Percentiles rank a stretch among this genome's conserved stretches.
These are phyloP conservation scores for Lactifluus piperatus DNA, from an alignment of 768 basidiomycete genomes.

Conservation along the genomic window DNA sequence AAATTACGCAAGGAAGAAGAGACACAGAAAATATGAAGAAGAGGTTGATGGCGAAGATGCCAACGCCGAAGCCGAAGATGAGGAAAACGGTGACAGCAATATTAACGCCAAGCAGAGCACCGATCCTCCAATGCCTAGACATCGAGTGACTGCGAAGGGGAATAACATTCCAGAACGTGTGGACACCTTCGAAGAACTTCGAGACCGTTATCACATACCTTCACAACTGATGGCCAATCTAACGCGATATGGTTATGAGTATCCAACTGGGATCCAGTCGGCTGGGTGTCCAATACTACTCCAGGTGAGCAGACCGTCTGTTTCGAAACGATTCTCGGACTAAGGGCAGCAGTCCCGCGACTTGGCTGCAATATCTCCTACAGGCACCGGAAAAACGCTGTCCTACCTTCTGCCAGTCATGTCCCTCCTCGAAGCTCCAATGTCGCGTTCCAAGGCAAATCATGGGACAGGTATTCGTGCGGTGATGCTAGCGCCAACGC, in stretches of 20 bases:
- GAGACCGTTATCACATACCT: slow-evolving; percentile 47
- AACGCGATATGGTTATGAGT: slow-evolving; percentile 43
- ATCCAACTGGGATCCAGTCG: slow-evolving; percentile 77
- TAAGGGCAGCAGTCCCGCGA: slow-evolving; percentile 53
- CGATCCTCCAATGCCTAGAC: slow-evolving; percentile 31
- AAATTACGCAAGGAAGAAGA: slow-evolving; percentile 3
- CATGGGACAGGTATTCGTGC: slow-evolving; percentile 59
- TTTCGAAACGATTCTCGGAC: not conserved
- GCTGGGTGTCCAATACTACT: slow-evolving; percentile 73
- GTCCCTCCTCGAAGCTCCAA: slow-evolving; percentile 45
- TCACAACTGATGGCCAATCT: slow-evolving; percentile 60
- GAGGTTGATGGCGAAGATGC: slow-evolving; percentile 24
- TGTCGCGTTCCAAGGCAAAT: slow-evolving; percentile 37
- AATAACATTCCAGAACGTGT: slow-evolving; percentile 52
- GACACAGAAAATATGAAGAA: slow-evolving; percentile 6
- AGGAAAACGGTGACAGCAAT: slow-evolving; percentile 22
- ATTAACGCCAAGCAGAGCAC: slow-evolving; percentile 21
- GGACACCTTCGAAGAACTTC: slow-evolving; percentile 50
- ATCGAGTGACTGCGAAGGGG: slow-evolving; percentile 73
- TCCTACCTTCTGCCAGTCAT: slow-evolving; percentile 85
- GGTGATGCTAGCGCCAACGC: slow-evolving; percentile 81
- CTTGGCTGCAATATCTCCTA: slow-evolving; percentile 90
- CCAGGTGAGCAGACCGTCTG: slow-evolving; percentile 40
- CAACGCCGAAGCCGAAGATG: slow-evolving; percentile 24
- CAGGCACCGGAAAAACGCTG: slow-evolving; percentile 95